Percentiles rank a stretch among this genome's conserved stretches.
Evolutionary conservation across 495 filamentous ascomycete species (phyloP).

Genomic region (Podospora pseudocomata): DNA sequence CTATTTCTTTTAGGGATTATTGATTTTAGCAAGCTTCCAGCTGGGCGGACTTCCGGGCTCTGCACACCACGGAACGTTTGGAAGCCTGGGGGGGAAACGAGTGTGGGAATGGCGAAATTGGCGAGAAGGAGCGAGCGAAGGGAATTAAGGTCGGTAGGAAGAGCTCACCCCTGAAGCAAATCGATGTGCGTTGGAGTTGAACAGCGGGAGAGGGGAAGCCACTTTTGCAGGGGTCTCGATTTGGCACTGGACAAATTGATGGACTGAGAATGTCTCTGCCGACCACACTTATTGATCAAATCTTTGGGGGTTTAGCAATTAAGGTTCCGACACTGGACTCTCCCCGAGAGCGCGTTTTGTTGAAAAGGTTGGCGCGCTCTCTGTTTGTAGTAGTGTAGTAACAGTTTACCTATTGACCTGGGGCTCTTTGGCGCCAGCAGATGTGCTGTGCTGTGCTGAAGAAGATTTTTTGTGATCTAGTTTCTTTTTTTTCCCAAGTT

Average conservation of each 20-base stretch:
- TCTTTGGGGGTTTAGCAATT: background rate
- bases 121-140: background rate
- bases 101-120: background rate
- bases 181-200: conserved; percentile 3
- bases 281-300: background rate
- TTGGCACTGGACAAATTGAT: background rate
- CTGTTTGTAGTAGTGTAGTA: background rate
- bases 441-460: background rate
- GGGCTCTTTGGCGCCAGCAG: background rate
- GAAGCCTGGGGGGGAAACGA: background rate
- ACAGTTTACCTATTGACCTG: background rate
- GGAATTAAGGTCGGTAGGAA: background rate
- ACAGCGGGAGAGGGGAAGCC: conserved; percentile 1
- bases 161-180: conserved; percentile 10
- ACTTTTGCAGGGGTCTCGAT: conserved; percentile 9
- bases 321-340: background rate
- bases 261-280: background rate
- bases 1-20: no score
- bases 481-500: background rate
- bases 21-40: background rate
- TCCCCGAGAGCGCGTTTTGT: background rate
- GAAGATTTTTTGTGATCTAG: background rate
- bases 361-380: background rate
- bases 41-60: background rate
- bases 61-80: background rate